Base-by-base conservation (phyloP, 1,284 basidiomycete genomes). In the Bjerkandera adusta region DNA sequence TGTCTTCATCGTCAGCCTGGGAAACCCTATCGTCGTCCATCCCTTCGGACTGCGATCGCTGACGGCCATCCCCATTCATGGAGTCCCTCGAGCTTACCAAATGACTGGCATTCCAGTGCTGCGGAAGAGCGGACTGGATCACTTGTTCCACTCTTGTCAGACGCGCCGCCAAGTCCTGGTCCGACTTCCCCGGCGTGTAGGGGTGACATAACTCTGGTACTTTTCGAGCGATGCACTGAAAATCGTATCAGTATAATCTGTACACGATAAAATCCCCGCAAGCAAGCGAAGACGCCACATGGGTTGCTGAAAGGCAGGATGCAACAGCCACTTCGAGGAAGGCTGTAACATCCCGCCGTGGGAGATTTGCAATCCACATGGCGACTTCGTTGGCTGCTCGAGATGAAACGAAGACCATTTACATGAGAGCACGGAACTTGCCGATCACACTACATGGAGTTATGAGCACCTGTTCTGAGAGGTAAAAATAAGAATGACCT, bases 191-290 rank as follows among this genome's bases (percentile, higher is more conserved):
- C 5, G 88, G 89, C 5, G 86, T 90, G 59, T 91, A 91, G 1
- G 88, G 83, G 62, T 87, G 88, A 70, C 88, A 91, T 33, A 91
- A 69, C 51, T 91, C 87, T 22, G 87, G 87, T 0, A 91, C 87
- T 63, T 89, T 89, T 56, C 89, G 79, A 48, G 88, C 81, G 51
- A 89, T 67, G 56, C 88, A 91, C 85, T 89, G 52, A 15, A 45
- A 40, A 44, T 34, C 15, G 24, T 33, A 47, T 48, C 15, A 49
- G 47, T 25, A 45, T 21, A 30, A 25, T 11, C 15, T 39, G 10
- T 13, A 18, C 13, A 25, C 15, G 47, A 27, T 13, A 16, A 21
- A 4, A n/a, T 27, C 22, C 15, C 15, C 5, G 11, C 12, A 5
- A 15, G n/a, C 7, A 10, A 5, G 20, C 5, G 24, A 26, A 30